Conservation (phyloP, 495 filamentous ascomycete genomes). For the Aspergillus cavernicola region DNA sequence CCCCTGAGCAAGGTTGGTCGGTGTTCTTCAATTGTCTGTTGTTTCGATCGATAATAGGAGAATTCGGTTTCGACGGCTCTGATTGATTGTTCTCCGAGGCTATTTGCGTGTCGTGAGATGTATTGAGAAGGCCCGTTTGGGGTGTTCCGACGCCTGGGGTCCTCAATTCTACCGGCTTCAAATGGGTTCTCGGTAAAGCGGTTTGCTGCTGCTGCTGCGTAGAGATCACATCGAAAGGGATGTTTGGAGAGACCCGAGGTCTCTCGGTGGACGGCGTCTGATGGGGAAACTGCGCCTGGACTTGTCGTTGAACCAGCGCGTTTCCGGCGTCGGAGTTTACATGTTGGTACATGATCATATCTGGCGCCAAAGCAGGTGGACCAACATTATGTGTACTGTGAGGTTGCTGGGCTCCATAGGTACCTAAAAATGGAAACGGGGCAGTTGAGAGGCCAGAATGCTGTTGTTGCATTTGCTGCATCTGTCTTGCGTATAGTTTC, state of each 20-base stretch:
- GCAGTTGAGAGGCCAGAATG: neutral
- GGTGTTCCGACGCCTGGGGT: neutral
- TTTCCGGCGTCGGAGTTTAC: neutral
- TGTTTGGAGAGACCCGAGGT: too few species aligned
- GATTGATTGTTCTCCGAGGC: neutral
- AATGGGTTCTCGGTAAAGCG: neutral
- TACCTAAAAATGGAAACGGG: neutral
- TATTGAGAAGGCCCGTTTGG: too few species aligned
- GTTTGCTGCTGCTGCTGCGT: neutral
- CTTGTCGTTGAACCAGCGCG: neutral
- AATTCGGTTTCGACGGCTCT: neutral
- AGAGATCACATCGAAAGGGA: neutral
- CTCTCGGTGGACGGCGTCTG: neutral
- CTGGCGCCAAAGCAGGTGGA: slow-evolving; percentile 18
- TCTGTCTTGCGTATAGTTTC: slow-evolving; percentile 19
- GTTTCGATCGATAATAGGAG: neutral
- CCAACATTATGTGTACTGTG: slow-evolving; percentile 12
- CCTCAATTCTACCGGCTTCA: neutral
- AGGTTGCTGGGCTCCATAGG: neutral
- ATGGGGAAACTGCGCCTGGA: neutral
- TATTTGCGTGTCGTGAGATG: too few species aligned
- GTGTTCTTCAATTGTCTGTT: neutral
- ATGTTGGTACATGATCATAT: slow-evolving; percentile 12
- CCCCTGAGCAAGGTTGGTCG: neutral
- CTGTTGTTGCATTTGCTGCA: neutral